A percentile compares a stretch with the other conserved stretches of the same genome.
These are phyloP conservation scores for Fraxinus platypoda DNA, from an alignment of 305 asterid genomes.

Conservation along the genomic window DNA sequence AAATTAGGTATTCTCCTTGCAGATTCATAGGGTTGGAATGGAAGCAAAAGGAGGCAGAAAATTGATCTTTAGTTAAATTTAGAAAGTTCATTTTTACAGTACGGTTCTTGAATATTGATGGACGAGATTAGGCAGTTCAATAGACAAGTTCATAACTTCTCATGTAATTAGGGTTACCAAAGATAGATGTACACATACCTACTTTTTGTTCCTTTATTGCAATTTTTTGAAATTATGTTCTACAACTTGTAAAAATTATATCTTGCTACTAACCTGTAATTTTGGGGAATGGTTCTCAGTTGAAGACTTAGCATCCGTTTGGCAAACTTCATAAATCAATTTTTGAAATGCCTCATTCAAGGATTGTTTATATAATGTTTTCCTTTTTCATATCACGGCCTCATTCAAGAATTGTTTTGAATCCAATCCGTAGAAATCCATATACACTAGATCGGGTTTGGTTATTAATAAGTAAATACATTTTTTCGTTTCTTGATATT, in stretches of 20 bases:
- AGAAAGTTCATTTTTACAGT: neutral
- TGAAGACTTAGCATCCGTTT: too few species aligned
- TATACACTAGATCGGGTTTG: neutral
- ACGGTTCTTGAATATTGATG: neutral
- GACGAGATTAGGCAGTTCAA: neutral
- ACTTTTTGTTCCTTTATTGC: neutral
- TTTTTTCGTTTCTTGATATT: neutral
- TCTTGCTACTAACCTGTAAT: neutral
- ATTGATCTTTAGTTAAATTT: neutral
- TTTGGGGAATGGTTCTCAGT: neutral
- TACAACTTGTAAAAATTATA: neutral
- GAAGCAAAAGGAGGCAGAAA: slow-evolving; percentile 44
- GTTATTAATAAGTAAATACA: too few species aligned
- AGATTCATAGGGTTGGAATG: slow-evolving; percentile 58
- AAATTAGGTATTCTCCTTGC: slow-evolving; percentile 71
- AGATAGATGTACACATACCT: neutral
- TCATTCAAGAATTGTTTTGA: too few species aligned
- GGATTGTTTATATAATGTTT: too few species aligned
- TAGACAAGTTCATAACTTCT: neutral
- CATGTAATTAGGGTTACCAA: neutral
- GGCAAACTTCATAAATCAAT: too few species aligned
- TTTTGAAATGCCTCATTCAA: too few species aligned
- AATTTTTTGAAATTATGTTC: neutral
- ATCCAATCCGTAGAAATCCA: too few species aligned
- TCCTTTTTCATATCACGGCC: too few species aligned